Evolutionary conservation across 2,329 filamentous ascomycete genomes (phyloP), one percentile per base, ranked within the genome.

Genomic region (Thielaviopsis populi): DNA sequence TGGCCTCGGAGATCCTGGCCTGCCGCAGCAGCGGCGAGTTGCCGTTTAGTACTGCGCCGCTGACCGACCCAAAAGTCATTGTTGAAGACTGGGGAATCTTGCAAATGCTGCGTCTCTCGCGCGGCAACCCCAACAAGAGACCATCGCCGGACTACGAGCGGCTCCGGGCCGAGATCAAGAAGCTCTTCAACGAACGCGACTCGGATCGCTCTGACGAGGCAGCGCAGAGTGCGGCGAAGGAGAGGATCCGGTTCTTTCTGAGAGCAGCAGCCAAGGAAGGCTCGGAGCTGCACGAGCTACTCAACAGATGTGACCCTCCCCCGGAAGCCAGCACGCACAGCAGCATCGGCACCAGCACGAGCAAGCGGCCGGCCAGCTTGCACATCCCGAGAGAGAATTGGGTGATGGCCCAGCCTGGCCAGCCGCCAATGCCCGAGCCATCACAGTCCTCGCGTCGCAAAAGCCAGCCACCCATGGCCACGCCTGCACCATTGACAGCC

Each of bases 171-270:
- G 69, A 74, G 22, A 71, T 76, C 17, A 67, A 71, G 2, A 71
- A 72, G 3, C 68, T 68, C 3, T 75, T 77, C 56, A 68, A 69
- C 2, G 70, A 73, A 19, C 75, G 76, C 1, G 74, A 77, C 22
- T 48, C 43, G 1, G 62, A 66, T 67, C 70, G 24, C 46, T 68
- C 67, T 27, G 69, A 48, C 22, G 67, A 63, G 62, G 71, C 27
- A 27, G 67, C 59, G 1, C 43, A 68, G 15, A 59, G 65, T 17
- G 70, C 70, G 15, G 70, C 69, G 3, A 61, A 64, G 2, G 69
- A 69, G 4, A 67, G 71, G 0, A 68, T 71, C 27, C 59, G 68
- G 22, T 65, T 68, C 43, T 72, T 71, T 37, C 62, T 73, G 2
- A 67, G 68, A 11, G 68, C 69, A 0, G 69, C 72, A 2, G 62